Conservation (phyloP, 495 filamentous ascomycete genomes). For the Penicillium cinerascens region DNA sequence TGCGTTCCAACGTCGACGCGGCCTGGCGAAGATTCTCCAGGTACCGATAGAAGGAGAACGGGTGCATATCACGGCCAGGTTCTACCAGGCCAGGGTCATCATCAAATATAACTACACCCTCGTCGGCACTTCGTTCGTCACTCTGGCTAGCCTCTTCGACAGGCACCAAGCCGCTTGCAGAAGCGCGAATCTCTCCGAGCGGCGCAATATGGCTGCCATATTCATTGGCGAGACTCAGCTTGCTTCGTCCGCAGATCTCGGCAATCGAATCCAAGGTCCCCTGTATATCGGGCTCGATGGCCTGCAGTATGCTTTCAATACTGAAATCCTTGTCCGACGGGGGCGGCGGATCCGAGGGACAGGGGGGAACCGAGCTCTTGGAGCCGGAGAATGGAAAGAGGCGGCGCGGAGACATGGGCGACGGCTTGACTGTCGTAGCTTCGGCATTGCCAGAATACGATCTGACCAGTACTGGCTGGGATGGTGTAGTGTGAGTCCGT, state of each 20-base stretch:
- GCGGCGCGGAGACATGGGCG: conserved; percentile 36
- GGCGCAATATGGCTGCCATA: conserved; percentile 63
- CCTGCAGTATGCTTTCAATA: conserved; percentile 56
- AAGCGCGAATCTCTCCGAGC: conserved; percentile 51
- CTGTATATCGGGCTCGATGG: conserved; percentile 56
- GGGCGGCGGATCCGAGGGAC: conserved; percentile 29
- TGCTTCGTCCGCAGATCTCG: conserved; percentile 60
- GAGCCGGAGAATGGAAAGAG: conserved; percentile 27
- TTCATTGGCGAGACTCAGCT: conserved; percentile 59
- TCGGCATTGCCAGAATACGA: conserved; percentile 39
- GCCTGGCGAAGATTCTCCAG: conserved; percentile 28
- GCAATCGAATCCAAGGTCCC: conserved; percentile 58
- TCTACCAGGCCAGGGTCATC: conserved; percentile 32
- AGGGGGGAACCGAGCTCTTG: conserved; percentile 11
- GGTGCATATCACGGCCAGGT: conserved; percentile 22
- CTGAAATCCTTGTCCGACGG: conserved; percentile 54
- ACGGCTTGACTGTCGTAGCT: conserved; percentile 12
- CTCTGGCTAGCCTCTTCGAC: conserved; percentile 42
- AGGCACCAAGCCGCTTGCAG: conserved; percentile 32
- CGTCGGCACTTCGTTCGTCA: conserved; percentile 30
- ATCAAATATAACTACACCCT: conserved; percentile 36
- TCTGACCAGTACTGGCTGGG: conserved; percentile 45
- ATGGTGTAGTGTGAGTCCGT: conserved; percentile 25
- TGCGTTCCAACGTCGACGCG: conserved; percentile 16
- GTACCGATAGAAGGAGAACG: conserved; percentile 34